Percentiles rank a stretch among this genome's conserved stretches.
These are phyloP conservation scores for Fraxinus excelsior DNA, from an alignment of 257 asterid species.

Conservation along the genomic window DNA sequence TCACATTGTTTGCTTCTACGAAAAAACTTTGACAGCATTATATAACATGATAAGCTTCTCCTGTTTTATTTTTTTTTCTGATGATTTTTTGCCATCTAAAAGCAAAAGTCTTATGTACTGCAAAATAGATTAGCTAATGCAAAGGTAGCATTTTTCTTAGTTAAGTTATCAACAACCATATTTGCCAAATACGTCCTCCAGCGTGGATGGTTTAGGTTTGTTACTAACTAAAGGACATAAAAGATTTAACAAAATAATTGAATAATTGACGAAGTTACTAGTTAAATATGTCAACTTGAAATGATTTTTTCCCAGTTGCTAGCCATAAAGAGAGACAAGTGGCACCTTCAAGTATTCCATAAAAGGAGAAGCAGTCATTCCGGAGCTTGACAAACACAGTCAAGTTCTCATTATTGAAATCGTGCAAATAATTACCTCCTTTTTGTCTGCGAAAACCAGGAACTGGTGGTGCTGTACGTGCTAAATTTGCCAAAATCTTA, in stretches of 20 bases:
- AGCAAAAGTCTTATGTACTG: neutral
- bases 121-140: conserved; percentile 3
- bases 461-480: conserved; percentile 78
- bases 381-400: conserved; percentile 1
- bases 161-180: neutral
- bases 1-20: neutral
- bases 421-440: conserved; percentile 56
- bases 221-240: neutral
- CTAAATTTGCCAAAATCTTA: conserved; percentile 61
- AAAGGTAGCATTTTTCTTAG: conserved; percentile 1
- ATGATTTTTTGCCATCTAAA: conserved; percentile 5
- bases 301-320: neutral
- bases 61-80: neutral
- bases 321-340: conserved; percentile 7
- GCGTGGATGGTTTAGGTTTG: neutral
- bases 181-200: neutral
- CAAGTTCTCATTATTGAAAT: conserved; percentile 13
- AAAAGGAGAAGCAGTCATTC: conserved; percentile 2
- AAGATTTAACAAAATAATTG: neutral
- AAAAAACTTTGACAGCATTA: conserved; percentile 4
- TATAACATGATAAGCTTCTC: neutral
- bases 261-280: neutral
- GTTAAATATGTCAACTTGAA: conserved; percentile 13
- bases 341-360: neutral
- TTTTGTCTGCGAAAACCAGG: conserved; percentile 83